Percentiles rank a stretch among this genome's conserved stretches.
phyloP scores from a whole-genome alignment of 768 basidiomycete species.

The Leccinum arenicola region DNA sequence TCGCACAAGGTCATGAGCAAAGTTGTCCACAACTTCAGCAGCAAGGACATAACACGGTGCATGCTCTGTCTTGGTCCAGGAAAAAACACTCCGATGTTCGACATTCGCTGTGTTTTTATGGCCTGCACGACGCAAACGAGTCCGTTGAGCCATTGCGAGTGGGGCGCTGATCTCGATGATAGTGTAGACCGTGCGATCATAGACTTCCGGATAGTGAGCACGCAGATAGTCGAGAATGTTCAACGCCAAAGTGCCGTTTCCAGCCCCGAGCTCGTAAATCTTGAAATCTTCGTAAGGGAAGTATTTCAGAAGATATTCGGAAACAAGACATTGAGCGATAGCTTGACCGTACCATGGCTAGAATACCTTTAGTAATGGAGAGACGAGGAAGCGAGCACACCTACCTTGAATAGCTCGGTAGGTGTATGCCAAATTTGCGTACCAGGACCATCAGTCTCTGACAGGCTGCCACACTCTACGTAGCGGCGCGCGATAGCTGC shows the following conservation, averaged over 20 bases:
- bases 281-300: slow-evolving; percentile 96
- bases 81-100: slow-evolving; percentile 78
- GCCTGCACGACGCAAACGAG: slow-evolving; percentile 51
- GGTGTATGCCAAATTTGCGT: slow-evolving; percentile 98
- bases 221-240: slow-evolving; percentile 83
- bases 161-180: slow-evolving; percentile 93
- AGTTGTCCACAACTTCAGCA: slow-evolving; percentile 98
- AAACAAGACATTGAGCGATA: slow-evolving; percentile 83
- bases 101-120: slow-evolving; percentile 54
- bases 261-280: slow-evolving; percentile 97
- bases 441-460: slow-evolving; percentile 63
- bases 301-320: slow-evolving; percentile 90
- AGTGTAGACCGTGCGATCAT: slow-evolving; percentile 86
- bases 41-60: slow-evolving; percentile 92
- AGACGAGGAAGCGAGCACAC: background rate
- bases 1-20: slow-evolving; percentile 92
- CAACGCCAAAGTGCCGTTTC: slow-evolving; percentile 91
- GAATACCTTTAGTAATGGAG: slow-evolving; percentile 9
- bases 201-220: slow-evolving; percentile 83
- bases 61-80: slow-evolving; percentile 71
- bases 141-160: slow-evolving; percentile 68
- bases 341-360: slow-evolving; percentile 96
- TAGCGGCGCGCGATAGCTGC: slow-evolving; percentile 78
- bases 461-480: slow-evolving; percentile 60
- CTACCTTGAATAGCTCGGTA: slow-evolving; percentile 93